phyloP scores from a whole-genome alignment of 441 rosid species.

The Erodium chrysanthum region DNA sequence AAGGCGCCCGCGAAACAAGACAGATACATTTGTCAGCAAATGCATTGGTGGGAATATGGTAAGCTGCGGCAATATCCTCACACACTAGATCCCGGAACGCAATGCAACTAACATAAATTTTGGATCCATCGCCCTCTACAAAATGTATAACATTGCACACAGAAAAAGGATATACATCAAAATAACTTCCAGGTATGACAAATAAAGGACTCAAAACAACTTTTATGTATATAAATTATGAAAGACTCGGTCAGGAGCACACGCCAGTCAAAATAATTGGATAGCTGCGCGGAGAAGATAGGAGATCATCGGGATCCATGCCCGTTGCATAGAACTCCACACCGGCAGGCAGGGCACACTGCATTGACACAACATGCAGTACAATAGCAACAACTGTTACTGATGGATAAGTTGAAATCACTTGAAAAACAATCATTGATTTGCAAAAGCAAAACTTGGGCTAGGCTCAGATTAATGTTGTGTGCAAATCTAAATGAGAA shows the following conservation, averaged over 20 bases:
- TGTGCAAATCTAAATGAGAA: background rate
- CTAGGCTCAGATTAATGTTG: background rate
- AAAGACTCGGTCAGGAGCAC: background rate
- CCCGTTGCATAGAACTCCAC: constrained; percentile 72
- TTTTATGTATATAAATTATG: too few relatives aligned
- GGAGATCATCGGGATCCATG: constrained; percentile 44
- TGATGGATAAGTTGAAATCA: background rate
- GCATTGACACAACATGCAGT: constrained; percentile 12
- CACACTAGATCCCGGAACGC: constrained; percentile 89
- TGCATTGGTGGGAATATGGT: constrained; percentile 64
- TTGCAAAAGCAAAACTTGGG: background rate
- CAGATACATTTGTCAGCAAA: constrained; percentile 93
- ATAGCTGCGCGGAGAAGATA: constrained; percentile 72
- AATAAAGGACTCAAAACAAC: background rate
- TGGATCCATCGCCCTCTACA: constrained; percentile 98
- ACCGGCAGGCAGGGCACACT: constrained; percentile 96
- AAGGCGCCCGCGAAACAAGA: constrained; percentile 81
- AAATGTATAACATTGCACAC: constrained; percentile 2
- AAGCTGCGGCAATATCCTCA: constrained; percentile 92
- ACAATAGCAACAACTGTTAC: background rate
- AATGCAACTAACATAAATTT: constrained; percentile 88
- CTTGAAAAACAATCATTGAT: background rate
- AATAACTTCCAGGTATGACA: background rate
- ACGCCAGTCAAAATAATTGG: constrained; percentile 90
- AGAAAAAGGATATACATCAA: background rate